Conservation (phyloP, 768 basidiomycete species). For the Mycena indigotica region DNA sequence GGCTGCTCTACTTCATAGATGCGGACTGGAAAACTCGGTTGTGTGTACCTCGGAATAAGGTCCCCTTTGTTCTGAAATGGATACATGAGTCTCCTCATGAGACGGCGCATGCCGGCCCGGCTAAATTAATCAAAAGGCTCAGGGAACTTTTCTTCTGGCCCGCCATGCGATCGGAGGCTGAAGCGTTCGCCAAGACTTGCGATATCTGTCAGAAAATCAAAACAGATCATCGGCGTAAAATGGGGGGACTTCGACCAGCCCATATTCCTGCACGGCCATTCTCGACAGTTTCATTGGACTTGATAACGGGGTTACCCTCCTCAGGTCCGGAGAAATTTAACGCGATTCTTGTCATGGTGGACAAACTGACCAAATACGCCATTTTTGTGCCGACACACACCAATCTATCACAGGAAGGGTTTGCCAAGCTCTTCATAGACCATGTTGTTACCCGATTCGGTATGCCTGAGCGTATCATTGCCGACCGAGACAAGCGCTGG, state of each 20-base stretch:
- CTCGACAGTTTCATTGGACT: not conserved
- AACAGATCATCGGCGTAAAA: too few relatives aligned
- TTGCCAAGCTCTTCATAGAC: slow-evolving; percentile 1
- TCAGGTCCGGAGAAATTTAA: slow-evolving; percentile 25
- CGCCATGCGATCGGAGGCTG: not conserved
- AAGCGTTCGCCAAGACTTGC: not conserved
- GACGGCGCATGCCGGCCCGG: not conserved
- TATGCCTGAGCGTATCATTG: slow-evolving; percentile 4
- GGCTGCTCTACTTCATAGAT: too few relatives aligned
- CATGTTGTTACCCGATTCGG: not conserved
- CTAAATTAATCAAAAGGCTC: not conserved
- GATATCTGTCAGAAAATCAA: too few relatives aligned
- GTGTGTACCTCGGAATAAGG: slow-evolving; percentile 8
- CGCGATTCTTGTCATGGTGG: slow-evolving; percentile 28
- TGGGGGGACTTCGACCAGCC: not conserved
- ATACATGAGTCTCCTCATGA: too few relatives aligned
- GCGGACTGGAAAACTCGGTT: slow-evolving; percentile 2
- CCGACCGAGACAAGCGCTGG: slow-evolving; percentile 15
- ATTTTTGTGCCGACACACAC: slow-evolving; percentile 32
- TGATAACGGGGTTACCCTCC: not conserved
- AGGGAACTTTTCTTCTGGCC: not conserved
- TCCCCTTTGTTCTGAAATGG: too few relatives aligned
- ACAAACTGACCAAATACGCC: too few relatives aligned
- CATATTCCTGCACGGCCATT: not conserved
- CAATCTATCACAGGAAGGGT: not conserved